Conservation (phyloP, 2,329 filamentous ascomycete genomes). For the Diaporthe destruens region DNA sequence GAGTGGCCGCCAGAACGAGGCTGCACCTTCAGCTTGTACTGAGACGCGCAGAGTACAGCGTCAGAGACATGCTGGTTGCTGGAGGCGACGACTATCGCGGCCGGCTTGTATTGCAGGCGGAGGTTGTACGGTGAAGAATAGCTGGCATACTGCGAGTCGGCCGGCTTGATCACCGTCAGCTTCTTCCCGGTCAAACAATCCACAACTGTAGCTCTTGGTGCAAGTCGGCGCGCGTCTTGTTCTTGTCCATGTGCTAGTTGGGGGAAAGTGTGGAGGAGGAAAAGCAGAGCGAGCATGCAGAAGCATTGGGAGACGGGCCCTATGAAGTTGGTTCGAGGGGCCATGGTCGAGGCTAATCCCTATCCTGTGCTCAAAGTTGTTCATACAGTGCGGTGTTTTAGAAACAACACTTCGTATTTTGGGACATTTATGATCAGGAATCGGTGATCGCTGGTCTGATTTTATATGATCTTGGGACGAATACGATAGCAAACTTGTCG, state of each 20-base stretch:
- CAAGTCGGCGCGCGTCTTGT: not conserved
- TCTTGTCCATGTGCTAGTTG: not conserved
- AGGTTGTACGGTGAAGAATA: slow-evolving; percentile 46
- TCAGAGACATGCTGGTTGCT: slow-evolving; percentile 56
- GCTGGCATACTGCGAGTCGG: not conserved
- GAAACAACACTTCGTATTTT: not conserved
- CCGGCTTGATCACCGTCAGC: slow-evolving; percentile 16
- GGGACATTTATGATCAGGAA: not conserved
- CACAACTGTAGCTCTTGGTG: not conserved
- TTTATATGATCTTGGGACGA: not conserved
- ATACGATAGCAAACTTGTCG: too few species aligned
- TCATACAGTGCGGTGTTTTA: not conserved
- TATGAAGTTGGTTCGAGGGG: not conserved
- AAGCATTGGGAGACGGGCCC: not conserved
- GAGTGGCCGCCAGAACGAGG: slow-evolving; percentile 66
- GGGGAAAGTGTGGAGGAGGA: not conserved
- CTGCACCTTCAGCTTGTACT: slow-evolving; percentile 60
- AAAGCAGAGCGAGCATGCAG: not conserved
- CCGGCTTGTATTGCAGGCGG: slow-evolving; percentile 49
- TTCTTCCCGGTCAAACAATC: slow-evolving; percentile 18
- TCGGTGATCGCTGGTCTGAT: not conserved
- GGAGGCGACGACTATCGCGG: slow-evolving; percentile 49
- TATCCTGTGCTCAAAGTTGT: too few species aligned
- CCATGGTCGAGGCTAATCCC: not conserved
- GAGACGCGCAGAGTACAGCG: slow-evolving; percentile 60